A percentile compares a stretch with the other conserved stretches of the same genome.
These are phyloP conservation scores for Punica granatum DNA, from an alignment of 345 rosid genomes.

Conservation along the genomic window DNA sequence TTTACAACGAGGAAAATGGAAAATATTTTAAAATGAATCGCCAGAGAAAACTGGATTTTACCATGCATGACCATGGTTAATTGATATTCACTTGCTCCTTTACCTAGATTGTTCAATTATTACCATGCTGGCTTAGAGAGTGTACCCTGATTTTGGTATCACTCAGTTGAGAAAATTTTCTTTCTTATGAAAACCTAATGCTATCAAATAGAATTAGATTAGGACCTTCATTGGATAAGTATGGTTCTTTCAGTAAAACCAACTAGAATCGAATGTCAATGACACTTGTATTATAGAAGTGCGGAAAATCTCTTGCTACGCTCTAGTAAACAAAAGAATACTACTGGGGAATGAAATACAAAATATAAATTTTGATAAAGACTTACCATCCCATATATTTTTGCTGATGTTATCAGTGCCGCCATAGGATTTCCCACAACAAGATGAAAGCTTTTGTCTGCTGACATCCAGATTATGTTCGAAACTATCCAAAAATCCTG, in stretches of 20 bases:
- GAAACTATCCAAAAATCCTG: background rate
- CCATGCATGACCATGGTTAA: background rate
- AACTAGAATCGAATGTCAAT: background rate
- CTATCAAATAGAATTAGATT: background rate
- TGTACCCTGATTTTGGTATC: background rate
- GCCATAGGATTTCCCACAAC: background rate
- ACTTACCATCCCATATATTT: slow-evolving; percentile 47
- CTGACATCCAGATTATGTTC: slow-evolving; percentile 7
- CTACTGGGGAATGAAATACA: background rate
- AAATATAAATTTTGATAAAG: slow-evolving; percentile 3
- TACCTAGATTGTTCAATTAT: background rate
- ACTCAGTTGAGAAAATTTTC: background rate
- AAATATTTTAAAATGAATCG: background rate
- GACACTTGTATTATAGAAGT: background rate
- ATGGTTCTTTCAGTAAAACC: background rate
- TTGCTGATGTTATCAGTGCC: slow-evolving; percentile 1
- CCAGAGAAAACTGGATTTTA: background rate
- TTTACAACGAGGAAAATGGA: background rate
- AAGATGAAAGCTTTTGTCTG: slow-evolving; percentile 28
- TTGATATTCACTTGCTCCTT: background rate
- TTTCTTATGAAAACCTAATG: background rate
- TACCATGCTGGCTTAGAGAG: background rate
- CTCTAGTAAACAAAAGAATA: background rate
- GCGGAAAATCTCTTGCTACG: background rate
- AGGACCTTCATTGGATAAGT: background rate